These are phyloP conservation scores for Bertia moriformis DNA, from an alignment of 2,329 filamentous ascomycete genomes.

Conservation along the genomic window DNA sequence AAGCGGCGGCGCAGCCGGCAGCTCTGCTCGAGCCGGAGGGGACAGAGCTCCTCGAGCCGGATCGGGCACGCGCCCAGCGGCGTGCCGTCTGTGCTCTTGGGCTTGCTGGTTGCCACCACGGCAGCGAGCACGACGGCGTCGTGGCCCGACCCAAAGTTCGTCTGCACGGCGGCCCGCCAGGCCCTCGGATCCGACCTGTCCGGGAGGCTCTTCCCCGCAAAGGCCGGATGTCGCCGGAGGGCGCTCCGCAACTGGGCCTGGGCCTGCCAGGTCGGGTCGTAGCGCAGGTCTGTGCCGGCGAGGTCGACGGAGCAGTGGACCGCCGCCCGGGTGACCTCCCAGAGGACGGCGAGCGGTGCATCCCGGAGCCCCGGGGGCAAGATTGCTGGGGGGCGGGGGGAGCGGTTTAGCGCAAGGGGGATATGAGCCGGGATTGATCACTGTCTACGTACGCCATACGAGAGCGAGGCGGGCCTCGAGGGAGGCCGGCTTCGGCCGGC, in stretches of 20 bases:
- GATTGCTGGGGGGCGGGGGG: too few relatives aligned
- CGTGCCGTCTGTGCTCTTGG: slow-evolving; percentile 14
- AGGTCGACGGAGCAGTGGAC: slow-evolving; percentile 27
- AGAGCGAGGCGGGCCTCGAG: too few relatives aligned
- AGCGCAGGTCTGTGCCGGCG: slow-evolving; percentile 20
- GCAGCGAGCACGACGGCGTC: slow-evolving; percentile 27
- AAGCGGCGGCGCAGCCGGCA: slow-evolving; percentile 39
- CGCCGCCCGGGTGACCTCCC: slow-evolving; percentile 34
- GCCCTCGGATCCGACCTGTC: slow-evolving; percentile 24
- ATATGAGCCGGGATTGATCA: too few relatives aligned
- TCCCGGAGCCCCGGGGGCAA: slow-evolving; percentile 22
- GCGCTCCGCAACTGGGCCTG: slow-evolving; percentile 25
- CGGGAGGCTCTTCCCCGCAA: slow-evolving; percentile 29
- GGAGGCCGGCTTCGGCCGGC: too few relatives aligned
- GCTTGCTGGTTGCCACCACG: slow-evolving; percentile 19
- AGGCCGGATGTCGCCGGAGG: slow-evolving; percentile 21
- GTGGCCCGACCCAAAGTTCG: slow-evolving; percentile 15
- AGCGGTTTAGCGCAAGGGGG: too few relatives aligned
- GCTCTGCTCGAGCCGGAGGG: slow-evolving; percentile 30
- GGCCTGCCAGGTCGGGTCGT: too few relatives aligned
- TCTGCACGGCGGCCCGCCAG: slow-evolving; percentile 27
- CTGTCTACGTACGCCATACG: too few relatives aligned
- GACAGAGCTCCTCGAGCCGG: slow-evolving; percentile 27
- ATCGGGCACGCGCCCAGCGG: too few relatives aligned
- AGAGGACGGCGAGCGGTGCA: slow-evolving; percentile 32